These are phyloP conservation scores for Eucommia ulmoides DNA, from an alignment of 257 asterid species.

Conservation along the genomic window DNA sequence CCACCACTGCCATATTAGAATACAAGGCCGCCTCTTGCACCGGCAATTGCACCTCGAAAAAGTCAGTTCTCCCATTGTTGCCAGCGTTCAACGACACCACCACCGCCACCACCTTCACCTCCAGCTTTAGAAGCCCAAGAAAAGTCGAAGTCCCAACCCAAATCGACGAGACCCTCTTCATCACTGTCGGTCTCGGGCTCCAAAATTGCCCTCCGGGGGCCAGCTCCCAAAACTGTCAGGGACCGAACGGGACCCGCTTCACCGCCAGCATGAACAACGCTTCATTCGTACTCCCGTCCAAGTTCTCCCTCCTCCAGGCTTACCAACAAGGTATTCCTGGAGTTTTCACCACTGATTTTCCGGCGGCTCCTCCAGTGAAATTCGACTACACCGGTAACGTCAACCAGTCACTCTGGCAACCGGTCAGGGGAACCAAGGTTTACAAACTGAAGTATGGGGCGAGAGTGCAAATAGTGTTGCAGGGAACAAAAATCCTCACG, in stretches of 20 bases:
- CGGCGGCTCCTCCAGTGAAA: neutral
- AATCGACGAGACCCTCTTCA: neutral
- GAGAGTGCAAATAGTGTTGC: constrained; percentile 2
- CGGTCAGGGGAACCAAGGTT: neutral
- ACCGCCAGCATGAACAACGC: constrained; percentile 1
- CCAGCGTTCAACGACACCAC: constrained; percentile 2
- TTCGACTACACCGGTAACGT: constrained; percentile 2
- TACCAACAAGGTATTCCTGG: neutral
- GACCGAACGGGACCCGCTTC: neutral
- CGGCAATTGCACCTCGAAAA: neutral
- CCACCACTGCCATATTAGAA: constrained; percentile 14
- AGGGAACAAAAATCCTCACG: constrained; percentile 2
- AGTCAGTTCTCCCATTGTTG: neutral
- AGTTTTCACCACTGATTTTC: constrained; percentile 4
- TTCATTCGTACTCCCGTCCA: neutral
- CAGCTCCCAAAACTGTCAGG: neutral
- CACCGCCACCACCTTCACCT: neutral
- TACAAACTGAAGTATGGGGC: constrained; percentile 1
- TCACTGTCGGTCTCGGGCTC: constrained; percentile 1
- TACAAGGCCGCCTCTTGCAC: neutral
- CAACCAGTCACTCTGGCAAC: constrained; percentile 1
- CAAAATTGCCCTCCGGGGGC: neutral
- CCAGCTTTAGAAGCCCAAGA: constrained; percentile 2
- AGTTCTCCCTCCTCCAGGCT: constrained; percentile 1
- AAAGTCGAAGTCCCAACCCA: constrained; percentile 1